phyloP scores from a whole-genome alignment of 1,139 yeast genomes.

The Torulaspora pretoriensis region DNA sequence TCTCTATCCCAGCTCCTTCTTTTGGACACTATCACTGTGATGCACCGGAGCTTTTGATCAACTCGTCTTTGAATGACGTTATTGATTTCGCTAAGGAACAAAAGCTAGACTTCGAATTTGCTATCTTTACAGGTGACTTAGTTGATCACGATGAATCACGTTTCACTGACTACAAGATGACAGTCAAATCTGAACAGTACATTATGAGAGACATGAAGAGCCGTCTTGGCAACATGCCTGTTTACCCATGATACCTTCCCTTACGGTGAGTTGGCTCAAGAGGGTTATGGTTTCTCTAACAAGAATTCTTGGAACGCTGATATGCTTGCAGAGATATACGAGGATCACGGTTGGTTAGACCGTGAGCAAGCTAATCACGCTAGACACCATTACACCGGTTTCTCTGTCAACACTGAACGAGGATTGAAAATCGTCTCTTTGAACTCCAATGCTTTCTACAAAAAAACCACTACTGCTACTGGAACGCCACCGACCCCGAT shows the following conservation, averaged over 20 bases:
- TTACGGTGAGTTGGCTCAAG: conserved; percentile 63
- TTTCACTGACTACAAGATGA: conserved; percentile 45
- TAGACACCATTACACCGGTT: conserved; percentile 57
- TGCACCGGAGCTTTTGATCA: conserved; percentile 56
- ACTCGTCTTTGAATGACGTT: conserved; percentile 50
- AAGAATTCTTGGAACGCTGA: conserved; percentile 59
- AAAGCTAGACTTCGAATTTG: conserved; percentile 48
- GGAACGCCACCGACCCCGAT: conserved; percentile 55
- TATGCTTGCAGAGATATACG: conserved; percentile 57
- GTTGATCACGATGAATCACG: conserved; percentile 55
- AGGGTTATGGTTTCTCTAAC: conserved; percentile 44
- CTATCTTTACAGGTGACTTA: conserved; percentile 66
- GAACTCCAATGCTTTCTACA: conserved; percentile 65
- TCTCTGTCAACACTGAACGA: conserved; percentile 50
- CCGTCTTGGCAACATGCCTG: conserved; percentile 51
- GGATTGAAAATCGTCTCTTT: conserved; percentile 62
- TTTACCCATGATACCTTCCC: conserved; percentile 73
- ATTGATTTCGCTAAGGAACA: conserved; percentile 38
- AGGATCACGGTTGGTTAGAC: conserved; percentile 45
- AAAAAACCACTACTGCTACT: conserved; percentile 60
- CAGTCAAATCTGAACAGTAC: conserved; percentile 51
- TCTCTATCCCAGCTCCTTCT: conserved; percentile 51
- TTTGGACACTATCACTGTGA: conserved; percentile 63
- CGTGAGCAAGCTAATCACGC: conserved; percentile 36
- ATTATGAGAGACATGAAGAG: conserved; percentile 53